Conservation (phyloP, 192 early-diverging fungal species). For the Glomus cerebriforme region DNA sequence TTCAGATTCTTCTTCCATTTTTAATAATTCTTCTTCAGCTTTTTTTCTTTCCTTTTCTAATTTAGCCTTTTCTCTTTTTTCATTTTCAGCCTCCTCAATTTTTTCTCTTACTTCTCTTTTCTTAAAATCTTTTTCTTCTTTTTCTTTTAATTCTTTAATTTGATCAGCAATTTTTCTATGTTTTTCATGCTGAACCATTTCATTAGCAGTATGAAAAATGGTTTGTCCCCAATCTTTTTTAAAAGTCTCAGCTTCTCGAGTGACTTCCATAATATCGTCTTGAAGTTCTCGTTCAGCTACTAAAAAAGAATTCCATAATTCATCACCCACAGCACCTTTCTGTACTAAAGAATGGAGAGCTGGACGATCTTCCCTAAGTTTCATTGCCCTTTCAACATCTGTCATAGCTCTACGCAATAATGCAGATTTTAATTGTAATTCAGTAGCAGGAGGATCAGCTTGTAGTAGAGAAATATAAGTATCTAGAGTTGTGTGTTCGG, state of each 20-base stretch:
- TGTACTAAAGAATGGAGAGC: constrained; percentile 74
- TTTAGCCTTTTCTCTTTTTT: constrained; percentile 44
- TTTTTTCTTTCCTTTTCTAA: constrained; percentile 43
- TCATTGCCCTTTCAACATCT: constrained; percentile 69
- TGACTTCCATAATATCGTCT: constrained; percentile 75
- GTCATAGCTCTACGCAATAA: constrained; percentile 82
- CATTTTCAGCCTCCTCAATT: constrained; percentile 39
- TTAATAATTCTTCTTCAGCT: constrained; percentile 49
- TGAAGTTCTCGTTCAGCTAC: constrained; percentile 80
- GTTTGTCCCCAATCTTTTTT: constrained; percentile 78
- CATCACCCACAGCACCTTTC: constrained; percentile 80
- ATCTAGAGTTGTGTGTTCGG: constrained; percentile 58
- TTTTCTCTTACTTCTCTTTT: constrained; percentile 51
- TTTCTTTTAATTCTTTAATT: constrained; percentile 50
- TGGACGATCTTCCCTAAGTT: constrained; percentile 81
- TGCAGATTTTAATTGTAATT: constrained; percentile 66
- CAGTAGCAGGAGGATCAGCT: constrained; percentile 57
- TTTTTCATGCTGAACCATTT: constrained; percentile 71
- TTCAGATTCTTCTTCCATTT: constrained; percentile 41
- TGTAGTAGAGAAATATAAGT: constrained; percentile 67
- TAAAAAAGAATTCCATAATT: constrained; percentile 73
- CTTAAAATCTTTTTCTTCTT: constrained; percentile 50
- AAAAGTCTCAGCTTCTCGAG: constrained; percentile 81
- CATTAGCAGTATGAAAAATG: constrained; percentile 81
- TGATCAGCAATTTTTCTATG: constrained; percentile 52